Conservation (phyloP, 495 filamentous ascomycete species). For the Penicillium manginii region DNA sequence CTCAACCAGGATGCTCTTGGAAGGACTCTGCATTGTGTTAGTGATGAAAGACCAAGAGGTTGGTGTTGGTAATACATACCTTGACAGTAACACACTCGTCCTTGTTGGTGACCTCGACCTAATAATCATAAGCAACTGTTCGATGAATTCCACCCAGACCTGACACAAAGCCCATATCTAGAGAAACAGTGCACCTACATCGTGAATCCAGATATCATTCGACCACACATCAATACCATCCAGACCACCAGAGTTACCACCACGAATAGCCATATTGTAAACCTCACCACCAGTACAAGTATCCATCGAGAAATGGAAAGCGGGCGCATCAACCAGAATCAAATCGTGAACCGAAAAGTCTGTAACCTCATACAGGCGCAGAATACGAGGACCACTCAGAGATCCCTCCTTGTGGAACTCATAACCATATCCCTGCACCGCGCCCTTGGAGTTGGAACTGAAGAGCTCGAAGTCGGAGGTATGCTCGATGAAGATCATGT, state of each 20-base stretch:
- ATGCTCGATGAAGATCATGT: constrained; percentile 55
- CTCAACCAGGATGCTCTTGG: constrained; percentile 57
- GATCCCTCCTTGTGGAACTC: constrained; percentile 35
- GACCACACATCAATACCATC: constrained; percentile 58
- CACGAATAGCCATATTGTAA: constrained; percentile 59
- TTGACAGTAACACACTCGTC: constrained; percentile 60
- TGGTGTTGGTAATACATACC: constrained; percentile 21
- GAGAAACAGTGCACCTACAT: constrained; percentile 31
- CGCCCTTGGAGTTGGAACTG: constrained; percentile 49
- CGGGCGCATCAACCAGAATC: constrained; percentile 53
- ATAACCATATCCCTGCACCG: constrained; percentile 57
- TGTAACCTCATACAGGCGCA: constrained; percentile 43
- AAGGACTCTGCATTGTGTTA: constrained; percentile 35
- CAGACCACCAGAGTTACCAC: constrained; percentile 50
- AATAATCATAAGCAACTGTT: constrained; percentile 9
- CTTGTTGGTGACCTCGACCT: constrained; percentile 59
- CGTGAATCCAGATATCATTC: constrained; percentile 56
- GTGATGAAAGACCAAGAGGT: background rate
- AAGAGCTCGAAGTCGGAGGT: constrained; percentile 56
- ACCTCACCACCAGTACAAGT: constrained; percentile 51
- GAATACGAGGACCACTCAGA: constrained; percentile 35
- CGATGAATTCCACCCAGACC: constrained; percentile 1
- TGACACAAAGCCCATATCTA: background rate
- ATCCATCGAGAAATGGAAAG: constrained; percentile 54
- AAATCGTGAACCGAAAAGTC: constrained; percentile 57